Conservation (phyloP, 495 filamentous ascomycete genomes). For the Chaetomidium leptoderma region DNA sequence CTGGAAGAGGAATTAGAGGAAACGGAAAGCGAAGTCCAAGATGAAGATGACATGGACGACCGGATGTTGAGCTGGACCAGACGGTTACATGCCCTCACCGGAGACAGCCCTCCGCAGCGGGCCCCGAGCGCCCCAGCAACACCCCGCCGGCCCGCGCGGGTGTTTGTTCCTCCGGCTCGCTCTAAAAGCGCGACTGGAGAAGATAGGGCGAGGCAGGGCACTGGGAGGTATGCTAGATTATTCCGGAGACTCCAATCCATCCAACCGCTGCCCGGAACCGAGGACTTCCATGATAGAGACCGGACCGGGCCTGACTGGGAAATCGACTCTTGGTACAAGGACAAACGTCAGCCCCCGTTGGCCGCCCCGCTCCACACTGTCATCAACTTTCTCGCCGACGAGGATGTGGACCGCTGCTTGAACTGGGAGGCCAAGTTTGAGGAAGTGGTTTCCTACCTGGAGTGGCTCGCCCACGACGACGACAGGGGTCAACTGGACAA, state of each 20-base stretch:
- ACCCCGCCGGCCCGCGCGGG: no score
- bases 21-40: not conserved
- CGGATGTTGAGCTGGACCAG: not conserved
- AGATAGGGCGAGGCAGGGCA: not conserved
- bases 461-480: constrained; percentile 26
- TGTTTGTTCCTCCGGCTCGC: not conserved
- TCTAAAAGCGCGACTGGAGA: not conserved
- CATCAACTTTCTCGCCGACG: constrained; percentile 32
- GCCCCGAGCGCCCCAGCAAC: not conserved
- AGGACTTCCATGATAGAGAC: not conserved
- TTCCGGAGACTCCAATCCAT: not conserved
- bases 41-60: not conserved
- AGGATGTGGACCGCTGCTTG: constrained; percentile 30
- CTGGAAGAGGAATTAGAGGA: not conserved
- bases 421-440: constrained; percentile 24
- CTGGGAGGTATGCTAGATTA: not conserved
- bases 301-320: constrained; percentile 22
- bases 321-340: constrained; percentile 21
- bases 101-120: no score
- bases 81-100: not conserved
- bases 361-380: constrained; percentile 24
- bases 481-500: constrained; percentile 15
- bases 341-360: constrained; percentile 23
- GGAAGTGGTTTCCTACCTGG: constrained; percentile 26
- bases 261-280: not conserved